These are phyloP conservation scores for Ceraceosorus guamensis DNA, from an alignment of 1,284 basidiomycete species.

Conservation along the genomic window DNA sequence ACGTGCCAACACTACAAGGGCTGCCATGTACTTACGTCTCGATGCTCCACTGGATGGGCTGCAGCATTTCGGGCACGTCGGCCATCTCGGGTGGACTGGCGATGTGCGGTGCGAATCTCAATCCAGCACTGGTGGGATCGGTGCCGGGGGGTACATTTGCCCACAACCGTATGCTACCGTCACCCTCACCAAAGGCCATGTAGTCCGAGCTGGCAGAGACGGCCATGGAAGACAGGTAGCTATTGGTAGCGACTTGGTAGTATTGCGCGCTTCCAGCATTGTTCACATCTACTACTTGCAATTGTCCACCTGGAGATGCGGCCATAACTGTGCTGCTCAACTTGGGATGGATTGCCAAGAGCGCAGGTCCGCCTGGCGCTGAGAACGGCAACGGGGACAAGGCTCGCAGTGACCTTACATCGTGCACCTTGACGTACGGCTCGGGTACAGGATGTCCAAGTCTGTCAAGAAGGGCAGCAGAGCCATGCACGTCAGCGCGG, in stretches of 20 bases:
- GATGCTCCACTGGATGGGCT: slow-evolving; percentile 71
- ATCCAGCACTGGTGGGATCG: slow-evolving; percentile 51
- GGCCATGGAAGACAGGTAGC: slow-evolving; percentile 72
- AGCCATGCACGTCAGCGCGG: too few species aligned
- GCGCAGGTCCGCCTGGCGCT: slow-evolving; percentile 69
- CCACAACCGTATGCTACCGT: slow-evolving; percentile 77
- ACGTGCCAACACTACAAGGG: not conserved
- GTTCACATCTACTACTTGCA: slow-evolving; percentile 80
- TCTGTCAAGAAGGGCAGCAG: not conserved
- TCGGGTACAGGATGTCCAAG: slow-evolving; percentile 83
- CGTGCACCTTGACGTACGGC: slow-evolving; percentile 85
- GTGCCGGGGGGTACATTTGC: slow-evolving; percentile 54
- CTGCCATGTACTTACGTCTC: slow-evolving; percentile 58
- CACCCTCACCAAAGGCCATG: slow-evolving; percentile 83
- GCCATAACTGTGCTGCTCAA: slow-evolving; percentile 70
- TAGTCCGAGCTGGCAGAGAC: slow-evolving; percentile 81
- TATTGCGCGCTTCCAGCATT: slow-evolving; percentile 65
- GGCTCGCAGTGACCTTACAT: slow-evolving; percentile 72
- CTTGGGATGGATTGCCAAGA: slow-evolving; percentile 75
- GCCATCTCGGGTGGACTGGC: slow-evolving; percentile 77
- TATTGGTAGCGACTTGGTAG: slow-evolving; percentile 59
- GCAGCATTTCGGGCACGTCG: slow-evolving; percentile 63
- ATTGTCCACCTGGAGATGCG: slow-evolving; percentile 72
- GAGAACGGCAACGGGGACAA: slow-evolving; percentile 74
- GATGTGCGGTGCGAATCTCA: slow-evolving; percentile 74